Percentiles rank a stretch among this genome's conserved stretches.
phyloP scores from a whole-genome alignment of 2,329 filamentous ascomycete genomes.

The Cyphellophora attinorum region DNA sequence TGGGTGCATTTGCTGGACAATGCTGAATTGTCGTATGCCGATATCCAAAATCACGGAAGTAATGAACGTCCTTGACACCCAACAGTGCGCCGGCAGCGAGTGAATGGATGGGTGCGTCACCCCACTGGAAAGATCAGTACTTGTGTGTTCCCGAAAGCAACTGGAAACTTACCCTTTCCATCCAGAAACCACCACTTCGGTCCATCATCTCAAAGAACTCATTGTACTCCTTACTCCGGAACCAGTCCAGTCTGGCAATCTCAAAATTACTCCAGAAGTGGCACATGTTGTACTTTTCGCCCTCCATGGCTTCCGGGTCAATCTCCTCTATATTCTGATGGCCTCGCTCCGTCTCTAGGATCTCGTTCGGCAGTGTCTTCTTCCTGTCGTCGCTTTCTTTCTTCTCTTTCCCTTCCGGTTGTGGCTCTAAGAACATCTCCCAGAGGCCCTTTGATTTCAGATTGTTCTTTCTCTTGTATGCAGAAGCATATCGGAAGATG shows the following conservation, averaged over 20 bases:
- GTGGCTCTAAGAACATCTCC: conserved; percentile 94
- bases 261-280: conserved; percentile 99
- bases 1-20: conserved; percentile 89
- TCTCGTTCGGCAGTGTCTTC: conserved; percentile 70
- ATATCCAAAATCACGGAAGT: conserved; percentile 98
- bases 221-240: conserved; percentile 92
- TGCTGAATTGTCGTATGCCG: conserved; percentile 98
- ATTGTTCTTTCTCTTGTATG: conserved; percentile 89
- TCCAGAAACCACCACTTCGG: conserved; percentile 95
- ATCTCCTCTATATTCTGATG: conserved; percentile 66
- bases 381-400: conserved; percentile 49
- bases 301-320: conserved; percentile 89
- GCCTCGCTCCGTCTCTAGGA: conserved; percentile 65
- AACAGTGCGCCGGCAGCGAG: conserved; percentile 86
- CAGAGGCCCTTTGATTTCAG: conserved; percentile 84
- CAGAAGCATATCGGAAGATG: conserved; percentile 96
- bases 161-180: conserved; percentile 69
- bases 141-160: conserved; percentile 13
- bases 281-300: conserved; percentile 99
- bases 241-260: conserved; percentile 89
- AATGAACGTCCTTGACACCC: conserved; percentile 76
- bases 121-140: conserved; percentile 69
- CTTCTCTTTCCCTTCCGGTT: conserved; percentile 41
- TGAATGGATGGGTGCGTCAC: conserved; percentile 96
- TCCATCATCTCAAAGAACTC: conserved; percentile 99